A percentile compares a stretch with the other conserved stretches of the same genome.
Evolutionary conservation across 2,329 filamentous ascomycete species (phyloP).

Genomic region (Apiospora marii): DNA sequence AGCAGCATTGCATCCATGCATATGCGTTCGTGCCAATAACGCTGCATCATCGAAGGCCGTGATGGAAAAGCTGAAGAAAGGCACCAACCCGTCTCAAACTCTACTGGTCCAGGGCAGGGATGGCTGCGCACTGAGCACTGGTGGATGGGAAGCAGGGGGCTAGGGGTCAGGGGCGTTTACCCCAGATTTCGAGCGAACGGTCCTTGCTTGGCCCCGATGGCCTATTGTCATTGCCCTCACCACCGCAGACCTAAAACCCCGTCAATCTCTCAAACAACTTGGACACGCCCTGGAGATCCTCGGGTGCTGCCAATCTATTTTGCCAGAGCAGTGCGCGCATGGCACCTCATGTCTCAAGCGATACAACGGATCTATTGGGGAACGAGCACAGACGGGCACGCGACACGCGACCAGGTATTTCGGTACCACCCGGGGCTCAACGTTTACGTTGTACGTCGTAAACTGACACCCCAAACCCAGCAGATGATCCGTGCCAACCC

Average conservation of each 20-base stretch:
- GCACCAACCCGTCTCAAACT: slow-evolving; percentile 13
- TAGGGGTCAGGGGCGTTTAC: slow-evolving; percentile 20
- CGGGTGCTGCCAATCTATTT: not conserved
- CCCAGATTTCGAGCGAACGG: slow-evolving; percentile 15
- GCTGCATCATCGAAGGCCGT: not conserved
- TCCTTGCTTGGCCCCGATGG: slow-evolving; percentile 11
- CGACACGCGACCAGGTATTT: slow-evolving; percentile 15
- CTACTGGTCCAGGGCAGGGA: not conserved
- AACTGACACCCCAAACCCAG: slow-evolving; percentile 12
- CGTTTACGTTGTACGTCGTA: slow-evolving; percentile 14
- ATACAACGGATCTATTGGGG: not conserved
- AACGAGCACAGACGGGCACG: slow-evolving; percentile 3
- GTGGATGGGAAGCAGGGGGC: not conserved
- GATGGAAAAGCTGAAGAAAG: not conserved
- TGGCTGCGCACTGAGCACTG: not conserved
- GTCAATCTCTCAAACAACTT: slow-evolving; percentile 12
- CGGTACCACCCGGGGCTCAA: slow-evolving; percentile 1
- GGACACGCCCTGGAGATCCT: not conserved
- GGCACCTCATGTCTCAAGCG: slow-evolving; percentile 11
- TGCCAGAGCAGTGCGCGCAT: not conserved
- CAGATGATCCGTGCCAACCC: slow-evolving; percentile 15
- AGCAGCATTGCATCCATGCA: not conserved
- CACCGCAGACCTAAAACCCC: slow-evolving; percentile 5
- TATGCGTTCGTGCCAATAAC: not conserved
- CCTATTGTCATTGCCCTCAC: not conserved